phyloP scores from a whole-genome alignment of 352 stramenopile species.

The Phytopythium vexans region DNA sequence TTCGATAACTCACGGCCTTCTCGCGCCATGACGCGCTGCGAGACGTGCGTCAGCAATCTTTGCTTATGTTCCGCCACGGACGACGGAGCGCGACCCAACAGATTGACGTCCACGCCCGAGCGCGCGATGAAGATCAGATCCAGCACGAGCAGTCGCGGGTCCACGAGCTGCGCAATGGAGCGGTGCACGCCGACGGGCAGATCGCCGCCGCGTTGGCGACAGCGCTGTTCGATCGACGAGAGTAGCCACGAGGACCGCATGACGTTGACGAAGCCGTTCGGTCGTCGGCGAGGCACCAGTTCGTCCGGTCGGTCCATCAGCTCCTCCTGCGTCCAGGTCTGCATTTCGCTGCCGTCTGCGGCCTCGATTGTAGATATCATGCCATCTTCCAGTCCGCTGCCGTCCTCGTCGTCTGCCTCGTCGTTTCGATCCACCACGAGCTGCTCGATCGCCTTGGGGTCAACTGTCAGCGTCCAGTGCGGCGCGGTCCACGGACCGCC shows the following conservation, averaged over 20 bases:
- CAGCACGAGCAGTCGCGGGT: constrained; percentile 53
- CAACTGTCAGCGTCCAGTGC: too few relatives aligned
- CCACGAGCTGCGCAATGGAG: constrained; percentile 31
- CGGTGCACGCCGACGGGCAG: constrained; percentile 20
- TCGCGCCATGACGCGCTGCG: constrained; percentile 8
- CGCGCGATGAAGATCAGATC: constrained; percentile 69
- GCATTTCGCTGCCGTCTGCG: background rate
- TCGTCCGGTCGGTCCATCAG: constrained; percentile 1
- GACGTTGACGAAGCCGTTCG: constrained; percentile 60
- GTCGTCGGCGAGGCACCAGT: constrained; percentile 7
- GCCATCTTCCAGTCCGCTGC: background rate
- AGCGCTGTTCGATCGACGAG: constrained; percentile 64
- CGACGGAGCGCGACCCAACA: constrained; percentile 39
- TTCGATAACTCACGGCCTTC: constrained; percentile 10
- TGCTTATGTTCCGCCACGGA: constrained; percentile 32
- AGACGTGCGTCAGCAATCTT: constrained; percentile 38
- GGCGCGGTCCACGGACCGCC: too few relatives aligned
- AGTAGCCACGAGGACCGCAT: constrained; percentile 76
- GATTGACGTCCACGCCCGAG: constrained; percentile 47
- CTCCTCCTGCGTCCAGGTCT: background rate
- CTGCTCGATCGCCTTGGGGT: too few relatives aligned
- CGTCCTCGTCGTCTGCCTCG: constrained; percentile 1
- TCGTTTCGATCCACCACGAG: background rate
- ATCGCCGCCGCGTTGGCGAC: constrained; percentile 7
- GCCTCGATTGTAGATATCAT: background rate